Base-by-base conservation (phyloP, 345 rosid genomes). In the Psidium guajava region DNA sequence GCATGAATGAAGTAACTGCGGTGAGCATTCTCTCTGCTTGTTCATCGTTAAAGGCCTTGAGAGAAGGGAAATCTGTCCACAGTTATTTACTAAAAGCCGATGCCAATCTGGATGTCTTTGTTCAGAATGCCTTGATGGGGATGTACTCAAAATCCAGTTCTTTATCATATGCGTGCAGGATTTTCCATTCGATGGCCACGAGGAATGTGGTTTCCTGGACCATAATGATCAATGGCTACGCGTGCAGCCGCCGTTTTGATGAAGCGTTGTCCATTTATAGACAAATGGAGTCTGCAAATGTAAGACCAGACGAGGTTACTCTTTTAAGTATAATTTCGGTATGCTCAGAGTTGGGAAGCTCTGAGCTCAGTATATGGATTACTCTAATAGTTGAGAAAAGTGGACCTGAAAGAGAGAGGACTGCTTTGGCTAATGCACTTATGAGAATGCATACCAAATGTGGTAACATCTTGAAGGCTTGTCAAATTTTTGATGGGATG, bases 391-490 rank as follows among this genome's bases (percentile, higher is more conserved):
- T 86, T 6, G 86, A 88, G 87, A 88, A 87, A 83, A 54, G 59
- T 44, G 86, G 84, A 50, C 82, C 85, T 20, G 87, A 86, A 27
- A 89, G 42, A 42, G 82, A n/a, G 84, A 89, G 85, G 84, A 84
- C 88, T 36, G 36, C 87, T 32, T 84, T 92, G 81, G 89, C 86
- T 42, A 91, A 90, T 85, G 90, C 94, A 8, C 90, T 92, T 12
- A 86, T 91, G 55, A 88, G 87, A 61, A 92, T 91, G 92, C 91
- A 92, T 85, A 90, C 93, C 9, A 92, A 91, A 80, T 90, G 89
- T 51, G 93, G 91, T 81, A 88, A 89, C 89, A 88, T 92, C 64
- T 85, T 84, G 53, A 89, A 84, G 82, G 86, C 93, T 22, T 85
- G 88, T 85, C 81, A 86, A 73, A 86, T 86, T 40, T 92, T 92